Evolutionary conservation across 1,284 basidiomycete genomes (phyloP).

Genomic region (Sanghuangporus baumii): DNA sequence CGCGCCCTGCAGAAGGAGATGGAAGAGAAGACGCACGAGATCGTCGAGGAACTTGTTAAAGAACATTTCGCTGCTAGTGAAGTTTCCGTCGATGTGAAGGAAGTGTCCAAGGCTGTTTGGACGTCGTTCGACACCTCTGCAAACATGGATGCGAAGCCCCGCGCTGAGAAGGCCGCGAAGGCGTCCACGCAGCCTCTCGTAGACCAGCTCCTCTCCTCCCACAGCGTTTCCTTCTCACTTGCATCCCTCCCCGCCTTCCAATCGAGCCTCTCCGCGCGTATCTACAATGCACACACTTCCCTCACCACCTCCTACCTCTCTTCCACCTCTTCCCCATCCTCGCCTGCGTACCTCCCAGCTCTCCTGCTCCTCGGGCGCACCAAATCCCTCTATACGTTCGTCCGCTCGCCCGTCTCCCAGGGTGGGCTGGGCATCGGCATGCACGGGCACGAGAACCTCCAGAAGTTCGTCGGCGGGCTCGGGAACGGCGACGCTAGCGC

Average conservation of each 20-base stretch:
- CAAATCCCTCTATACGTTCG: slow-evolving; percentile 62
- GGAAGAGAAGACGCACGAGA: slow-evolving; percentile 40
- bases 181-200: slow-evolving; percentile 55
- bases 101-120: slow-evolving; percentile 33
- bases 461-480: slow-evolving; percentile 48
- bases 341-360: slow-evolving; percentile 53
- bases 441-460: slow-evolving; percentile 67
- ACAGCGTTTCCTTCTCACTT: slow-evolving; percentile 28
- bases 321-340: slow-evolving; percentile 42
- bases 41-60: slow-evolving; percentile 47
- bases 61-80: slow-evolving; percentile 41
- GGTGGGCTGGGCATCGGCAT: slow-evolving; percentile 58
- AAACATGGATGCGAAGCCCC: slow-evolving; percentile 60
- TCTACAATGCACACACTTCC: slow-evolving; percentile 24
- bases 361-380: slow-evolving; percentile 58
- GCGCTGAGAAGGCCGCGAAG: slow-evolving; percentile 62
- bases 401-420: slow-evolving; percentile 68
- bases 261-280: slow-evolving; percentile 23
- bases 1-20: slow-evolving; percentile 69
- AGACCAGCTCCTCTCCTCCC: slow-evolving; percentile 40
- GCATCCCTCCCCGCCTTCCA: slow-evolving; percentile 26
- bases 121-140: slow-evolving; percentile 56
- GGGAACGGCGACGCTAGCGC: slow-evolving; percentile 25
- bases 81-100: slow-evolving; percentile 24
- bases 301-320: slow-evolving; percentile 29